Base-by-base conservation (phyloP, 768 basidiomycete genomes). In the Mycena venus region DNA sequence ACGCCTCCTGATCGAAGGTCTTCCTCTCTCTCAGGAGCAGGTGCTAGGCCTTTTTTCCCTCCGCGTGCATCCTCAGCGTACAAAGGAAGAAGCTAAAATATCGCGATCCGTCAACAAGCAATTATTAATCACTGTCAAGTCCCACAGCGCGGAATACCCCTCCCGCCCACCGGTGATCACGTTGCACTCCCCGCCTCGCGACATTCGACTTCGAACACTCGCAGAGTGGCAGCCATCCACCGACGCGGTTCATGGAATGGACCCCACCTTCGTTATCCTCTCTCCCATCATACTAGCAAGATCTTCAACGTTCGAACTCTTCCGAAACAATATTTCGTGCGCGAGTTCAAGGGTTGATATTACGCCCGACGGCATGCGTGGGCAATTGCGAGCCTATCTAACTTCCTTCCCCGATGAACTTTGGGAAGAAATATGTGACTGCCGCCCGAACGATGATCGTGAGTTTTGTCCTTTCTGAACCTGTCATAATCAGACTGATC, bases 281-380 rank as follows among this genome's bases (percentile, higher is more conserved):
- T 58, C 73, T 1, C 62, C 68, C 2, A 23, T 36, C n/a, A 31
- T 60, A 6, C 34, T 73, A 1, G 15, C n/a, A 7, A 3, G 21
- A 2, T 23, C 44, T 49, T 73, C 66, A 11, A 47, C 29, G 1
- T 58, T 68, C 49, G 40, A 63, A n/a, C 31, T 73, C 9, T 68
- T 36, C 31, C 34, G 19, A 49, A 34, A 49, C 38, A 29, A 47
- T 10, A 31, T 44, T 11, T n/a, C 14, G 10, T 56, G 21, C 60
- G 27, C 40, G 29, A 62, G 0, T 14, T 25, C 31, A 4, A 1
- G n/a, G 6, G 25, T 17, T 1, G 0, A n/a, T 14, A 58, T 68
- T 21, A 10, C 36, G 1, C 72, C 72, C 23, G 27, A 62, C 31
- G 72, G 72, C 8, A 73, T 68, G 5, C 51, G 44, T 14, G 68